These are phyloP conservation scores for Imleria badia DNA, from an alignment of 768 basidiomycete genomes.

Conservation along the genomic window DNA sequence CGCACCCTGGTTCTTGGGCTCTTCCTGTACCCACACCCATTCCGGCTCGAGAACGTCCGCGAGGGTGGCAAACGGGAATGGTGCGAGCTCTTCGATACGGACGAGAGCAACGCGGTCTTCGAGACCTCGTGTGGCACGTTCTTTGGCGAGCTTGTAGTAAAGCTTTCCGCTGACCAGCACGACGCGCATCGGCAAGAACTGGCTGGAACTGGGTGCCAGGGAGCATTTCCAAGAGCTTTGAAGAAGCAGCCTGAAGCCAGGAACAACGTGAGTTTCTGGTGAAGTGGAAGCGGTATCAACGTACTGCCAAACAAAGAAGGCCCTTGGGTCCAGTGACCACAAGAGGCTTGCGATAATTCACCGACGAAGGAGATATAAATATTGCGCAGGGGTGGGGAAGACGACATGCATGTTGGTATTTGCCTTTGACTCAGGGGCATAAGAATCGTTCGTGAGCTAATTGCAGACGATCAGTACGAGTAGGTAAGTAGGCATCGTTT, in stretches of 20 bases:
- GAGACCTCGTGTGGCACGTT: constrained; percentile 51
- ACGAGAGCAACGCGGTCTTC: constrained; percentile 61
- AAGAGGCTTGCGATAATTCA: constrained; percentile 86
- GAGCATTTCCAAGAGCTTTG: constrained; percentile 59
- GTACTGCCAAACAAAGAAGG: constrained; percentile 70
- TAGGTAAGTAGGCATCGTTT: too few relatives aligned
- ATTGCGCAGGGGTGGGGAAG: constrained; percentile 87
- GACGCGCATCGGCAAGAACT: constrained; percentile 65
- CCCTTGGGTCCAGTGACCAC: constrained; percentile 86
- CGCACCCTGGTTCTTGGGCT: constrained; percentile 85
- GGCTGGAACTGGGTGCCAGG: constrained; percentile 64
- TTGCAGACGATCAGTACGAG: background rate
- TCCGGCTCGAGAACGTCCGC: constrained; percentile 38
- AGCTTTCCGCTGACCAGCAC: constrained; percentile 79
- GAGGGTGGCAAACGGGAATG: constrained; percentile 76
- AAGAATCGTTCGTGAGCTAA: constrained; percentile 78
- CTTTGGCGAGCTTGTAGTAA: constrained; percentile 83
- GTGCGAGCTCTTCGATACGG: constrained; percentile 82
- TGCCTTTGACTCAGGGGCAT: constrained; percentile 22
- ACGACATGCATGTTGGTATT: constrained; percentile 84
- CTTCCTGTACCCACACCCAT: constrained; percentile 78
- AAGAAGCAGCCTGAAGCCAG: constrained; percentile 64
- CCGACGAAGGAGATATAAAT: constrained; percentile 89
- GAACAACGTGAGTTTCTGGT: background rate
- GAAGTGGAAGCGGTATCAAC: constrained; percentile 22